phyloP scores from a whole-genome alignment of 306 rosid species.

The Albizia julibrissin region DNA sequence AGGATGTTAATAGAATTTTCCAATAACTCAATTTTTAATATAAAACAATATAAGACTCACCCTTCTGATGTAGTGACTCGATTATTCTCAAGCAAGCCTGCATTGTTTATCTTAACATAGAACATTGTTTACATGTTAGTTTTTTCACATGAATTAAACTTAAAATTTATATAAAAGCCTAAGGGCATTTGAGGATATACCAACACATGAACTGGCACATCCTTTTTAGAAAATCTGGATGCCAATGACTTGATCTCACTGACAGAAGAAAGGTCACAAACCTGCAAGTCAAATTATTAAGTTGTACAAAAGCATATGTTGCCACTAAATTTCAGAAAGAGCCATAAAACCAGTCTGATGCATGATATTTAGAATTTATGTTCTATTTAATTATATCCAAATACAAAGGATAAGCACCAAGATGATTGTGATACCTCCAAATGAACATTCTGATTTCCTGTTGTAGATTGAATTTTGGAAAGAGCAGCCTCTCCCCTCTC shows the following conservation, averaged over 20 bases:
- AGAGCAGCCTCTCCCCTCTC: conserved; percentile 91
- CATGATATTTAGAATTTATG: background rate
- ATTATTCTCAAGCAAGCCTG: conserved; percentile 73
- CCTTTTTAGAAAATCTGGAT: conserved; percentile 62
- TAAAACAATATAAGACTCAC: conserved; percentile 42
- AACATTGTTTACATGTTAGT: conserved; percentile 28
- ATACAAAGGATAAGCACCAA: background rate
- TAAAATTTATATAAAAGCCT: background rate
- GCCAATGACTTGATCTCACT: conserved; percentile 69
- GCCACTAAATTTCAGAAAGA: conserved; percentile 15
- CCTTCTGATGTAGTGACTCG: conserved; percentile 85
- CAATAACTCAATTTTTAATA: background rate
- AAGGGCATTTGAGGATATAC: conserved; percentile 40
- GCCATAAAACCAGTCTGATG: background rate
- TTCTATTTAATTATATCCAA: background rate
- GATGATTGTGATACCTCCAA: conserved; percentile 61
- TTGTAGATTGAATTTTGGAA: conserved; percentile 62
- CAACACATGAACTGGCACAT: conserved; percentile 77
- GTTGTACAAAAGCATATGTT: conserved; percentile 23
- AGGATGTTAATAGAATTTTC: background rate
- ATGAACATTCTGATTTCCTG: conserved; percentile 79
- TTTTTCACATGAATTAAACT: background rate
- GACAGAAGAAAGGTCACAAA: conserved; percentile 87
- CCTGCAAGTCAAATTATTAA: conserved; percentile 51
- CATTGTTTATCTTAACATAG: conserved; percentile 76